These are phyloP conservation scores for Starmerella scarabaei DNA, from an alignment of 805 yeast species.

Conservation along the genomic window DNA sequence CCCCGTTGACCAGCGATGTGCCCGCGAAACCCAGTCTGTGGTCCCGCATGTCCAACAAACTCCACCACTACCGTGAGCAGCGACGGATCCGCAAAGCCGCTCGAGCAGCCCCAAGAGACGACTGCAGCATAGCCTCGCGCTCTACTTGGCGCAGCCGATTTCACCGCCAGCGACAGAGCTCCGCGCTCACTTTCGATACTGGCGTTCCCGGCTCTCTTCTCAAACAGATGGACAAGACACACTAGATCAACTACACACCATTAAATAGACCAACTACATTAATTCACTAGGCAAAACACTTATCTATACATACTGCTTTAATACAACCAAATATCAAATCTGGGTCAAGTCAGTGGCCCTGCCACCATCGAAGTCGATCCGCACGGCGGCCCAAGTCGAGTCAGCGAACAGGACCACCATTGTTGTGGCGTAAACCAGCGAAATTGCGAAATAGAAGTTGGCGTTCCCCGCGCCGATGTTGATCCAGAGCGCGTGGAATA, in stretches of 20 bases:
- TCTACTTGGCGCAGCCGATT: too few relatives aligned
- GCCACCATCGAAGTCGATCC: constrained; percentile 48
- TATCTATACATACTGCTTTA: too few relatives aligned
- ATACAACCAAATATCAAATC: too few relatives aligned
- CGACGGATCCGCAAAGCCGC: neutral
- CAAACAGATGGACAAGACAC: too few relatives aligned
- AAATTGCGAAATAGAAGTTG: constrained; percentile 90
- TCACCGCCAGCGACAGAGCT: too few relatives aligned
- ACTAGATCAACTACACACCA: too few relatives aligned
- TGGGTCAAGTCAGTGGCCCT: constrained; percentile 15
- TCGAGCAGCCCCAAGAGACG: too few relatives aligned
- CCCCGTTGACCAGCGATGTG: neutral
- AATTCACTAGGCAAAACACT: too few relatives aligned
- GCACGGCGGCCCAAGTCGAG: constrained; percentile 66
- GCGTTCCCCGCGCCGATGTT: constrained; percentile 89
- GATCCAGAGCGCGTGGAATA: constrained; percentile 90
- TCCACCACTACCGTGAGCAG: neutral
- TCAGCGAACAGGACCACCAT: constrained; percentile 59
- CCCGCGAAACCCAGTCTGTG: neutral
- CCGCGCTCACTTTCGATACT: too few relatives aligned
- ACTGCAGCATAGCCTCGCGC: too few relatives aligned
- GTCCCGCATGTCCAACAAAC: neutral
- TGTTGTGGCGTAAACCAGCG: constrained; percentile 63
- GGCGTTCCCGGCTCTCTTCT: too few relatives aligned
- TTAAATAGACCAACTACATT: too few relatives aligned